A percentile compares a stretch with the other conserved stretches of the same genome.
Evolutionary conservation across 305 asterid species (phyloP).

Genomic region (Stenogyne calaminthoides): DNA sequence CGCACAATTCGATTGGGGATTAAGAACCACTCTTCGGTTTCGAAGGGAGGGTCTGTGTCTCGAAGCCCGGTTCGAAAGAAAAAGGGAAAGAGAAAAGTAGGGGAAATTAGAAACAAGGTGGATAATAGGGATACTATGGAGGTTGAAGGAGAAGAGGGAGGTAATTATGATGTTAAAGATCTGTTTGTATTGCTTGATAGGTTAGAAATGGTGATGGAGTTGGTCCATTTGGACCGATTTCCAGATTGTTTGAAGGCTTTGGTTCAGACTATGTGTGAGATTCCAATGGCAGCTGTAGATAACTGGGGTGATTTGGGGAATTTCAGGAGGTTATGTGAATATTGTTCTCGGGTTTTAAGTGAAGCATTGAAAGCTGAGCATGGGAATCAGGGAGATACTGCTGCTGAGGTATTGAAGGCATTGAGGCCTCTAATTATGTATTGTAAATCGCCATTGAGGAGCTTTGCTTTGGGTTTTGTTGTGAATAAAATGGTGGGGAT

Average conservation of each 20-base stretch:
- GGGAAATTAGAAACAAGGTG: conserved; percentile 40
- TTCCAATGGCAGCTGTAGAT: conserved; percentile 61
- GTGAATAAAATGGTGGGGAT: conserved; percentile 57
- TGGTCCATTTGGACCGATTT: conserved; percentile 82
- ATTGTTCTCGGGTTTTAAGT: conserved; percentile 55
- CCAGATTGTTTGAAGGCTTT: conserved; percentile 85
- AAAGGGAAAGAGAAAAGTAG: conserved; percentile 44
- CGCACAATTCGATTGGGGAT: conserved; percentile 67
- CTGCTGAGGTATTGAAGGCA: conserved; percentile 77
- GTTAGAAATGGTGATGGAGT: conserved; percentile 63
- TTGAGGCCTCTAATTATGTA: conserved; percentile 59
- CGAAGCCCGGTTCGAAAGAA: conserved; percentile 44
- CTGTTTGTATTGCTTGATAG: conserved; percentile 64
- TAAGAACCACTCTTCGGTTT: conserved; percentile 41
- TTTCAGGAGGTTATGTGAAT: conserved; percentile 56
- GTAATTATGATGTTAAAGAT: conserved; percentile 50
- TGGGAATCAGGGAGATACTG: conserved; percentile 67
- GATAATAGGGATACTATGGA: conserved; percentile 38
- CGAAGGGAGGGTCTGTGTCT: conserved; percentile 37
- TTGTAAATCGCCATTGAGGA: conserved; percentile 58
- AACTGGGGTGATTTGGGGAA: conserved; percentile 50
- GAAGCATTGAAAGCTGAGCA: conserved; percentile 74
- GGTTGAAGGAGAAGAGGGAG: conserved; percentile 46
- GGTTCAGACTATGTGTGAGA: conserved; percentile 75
- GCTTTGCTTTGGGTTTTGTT: conserved; percentile 67